Percentiles rank a stretch among this genome's conserved stretches.
These are phyloP conservation scores for Kodamaea alishanica DNA, from an alignment of 1,139 yeast species.

Conservation along the genomic window DNA sequence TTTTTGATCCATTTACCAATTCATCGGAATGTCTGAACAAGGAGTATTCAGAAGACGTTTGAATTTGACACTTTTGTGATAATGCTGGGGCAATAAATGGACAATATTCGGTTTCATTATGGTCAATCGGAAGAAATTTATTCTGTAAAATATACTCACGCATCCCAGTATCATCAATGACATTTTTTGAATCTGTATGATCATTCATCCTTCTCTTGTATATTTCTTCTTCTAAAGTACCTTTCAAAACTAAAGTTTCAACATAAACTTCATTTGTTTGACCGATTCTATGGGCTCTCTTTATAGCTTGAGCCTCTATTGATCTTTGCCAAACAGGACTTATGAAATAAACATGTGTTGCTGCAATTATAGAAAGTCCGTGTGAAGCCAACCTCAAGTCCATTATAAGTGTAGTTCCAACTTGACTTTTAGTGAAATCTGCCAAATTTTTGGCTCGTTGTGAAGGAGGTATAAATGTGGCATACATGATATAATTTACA, in stretches of 20 bases:
- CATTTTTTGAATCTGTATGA: slow-evolving; percentile 21
- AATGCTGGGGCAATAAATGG: slow-evolving; percentile 25
- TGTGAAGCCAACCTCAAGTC: slow-evolving; percentile 66
- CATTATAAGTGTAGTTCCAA: slow-evolving; percentile 58
- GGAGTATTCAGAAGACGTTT: slow-evolving; percentile 18
- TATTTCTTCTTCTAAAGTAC: slow-evolving; percentile 66
- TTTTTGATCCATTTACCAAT: slow-evolving; percentile 10
- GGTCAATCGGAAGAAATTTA: slow-evolving; percentile 37
- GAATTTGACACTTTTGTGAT: slow-evolving; percentile 5
- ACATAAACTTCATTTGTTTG: slow-evolving; percentile 55
- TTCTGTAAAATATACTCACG: slow-evolving; percentile 52
- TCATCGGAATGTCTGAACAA: slow-evolving; percentile 22
- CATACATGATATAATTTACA: slow-evolving; percentile 57
- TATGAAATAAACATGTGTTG: slow-evolving; percentile 64
- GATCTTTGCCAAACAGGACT: slow-evolving; percentile 71
- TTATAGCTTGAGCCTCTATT: slow-evolving; percentile 69
- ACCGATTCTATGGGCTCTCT: slow-evolving; percentile 72
- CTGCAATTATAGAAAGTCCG: slow-evolving; percentile 65
- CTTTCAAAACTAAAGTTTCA: slow-evolving; percentile 60
- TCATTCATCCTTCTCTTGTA: slow-evolving; percentile 37
- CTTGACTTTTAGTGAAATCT: slow-evolving; percentile 46
- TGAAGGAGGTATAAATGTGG: slow-evolving; percentile 50
- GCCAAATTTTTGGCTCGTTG: slow-evolving; percentile 53
- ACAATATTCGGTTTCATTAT: slow-evolving; percentile 26
- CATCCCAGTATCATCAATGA: slow-evolving; percentile 56